Conservation (phyloP, 768 basidiomycete species). For the Tricholoma saponaceum region DNA sequence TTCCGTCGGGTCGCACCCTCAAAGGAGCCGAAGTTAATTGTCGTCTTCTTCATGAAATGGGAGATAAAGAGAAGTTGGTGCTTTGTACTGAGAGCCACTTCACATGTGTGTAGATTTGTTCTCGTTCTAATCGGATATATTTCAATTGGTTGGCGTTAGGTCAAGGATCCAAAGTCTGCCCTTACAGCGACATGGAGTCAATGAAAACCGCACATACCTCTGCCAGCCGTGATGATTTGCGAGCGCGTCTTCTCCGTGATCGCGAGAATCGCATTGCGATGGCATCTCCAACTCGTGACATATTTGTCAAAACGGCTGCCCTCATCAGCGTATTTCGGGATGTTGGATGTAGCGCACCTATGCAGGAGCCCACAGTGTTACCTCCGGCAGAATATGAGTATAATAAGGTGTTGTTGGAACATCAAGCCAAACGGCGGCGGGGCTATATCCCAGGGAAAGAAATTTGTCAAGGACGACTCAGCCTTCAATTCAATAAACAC, state of each 20-base stretch:
- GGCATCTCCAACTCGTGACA: constrained; percentile 3
- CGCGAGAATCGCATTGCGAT: constrained; percentile 1
- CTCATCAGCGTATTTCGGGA: too few species aligned
- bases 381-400: too few species aligned
- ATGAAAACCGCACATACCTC: constrained; percentile 6
- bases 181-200: constrained; percentile 4
- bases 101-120: constrained; percentile 12
- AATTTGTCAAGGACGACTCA: constrained; percentile 2
- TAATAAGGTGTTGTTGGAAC: too few species aligned
- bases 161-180: constrained; percentile 16
- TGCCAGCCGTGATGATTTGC: constrained; percentile 5
- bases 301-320: constrained; percentile 6
- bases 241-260: neutral
- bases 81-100: constrained; percentile 12
- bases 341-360: too few species aligned
- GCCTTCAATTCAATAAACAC: neutral
- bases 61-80: constrained; percentile 3
- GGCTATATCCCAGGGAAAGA: neutral
- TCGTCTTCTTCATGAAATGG: constrained; percentile 1
- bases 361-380: too few species aligned
- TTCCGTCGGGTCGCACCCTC: constrained; percentile 7
- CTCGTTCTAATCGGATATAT: neutral
- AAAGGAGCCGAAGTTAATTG: constrained; percentile 2
- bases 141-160: constrained; percentile 3
- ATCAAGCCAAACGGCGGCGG: neutral